Conservation (phyloP, 2,329 filamentous ascomycete species). For the Orbilia oligospora region DNA sequence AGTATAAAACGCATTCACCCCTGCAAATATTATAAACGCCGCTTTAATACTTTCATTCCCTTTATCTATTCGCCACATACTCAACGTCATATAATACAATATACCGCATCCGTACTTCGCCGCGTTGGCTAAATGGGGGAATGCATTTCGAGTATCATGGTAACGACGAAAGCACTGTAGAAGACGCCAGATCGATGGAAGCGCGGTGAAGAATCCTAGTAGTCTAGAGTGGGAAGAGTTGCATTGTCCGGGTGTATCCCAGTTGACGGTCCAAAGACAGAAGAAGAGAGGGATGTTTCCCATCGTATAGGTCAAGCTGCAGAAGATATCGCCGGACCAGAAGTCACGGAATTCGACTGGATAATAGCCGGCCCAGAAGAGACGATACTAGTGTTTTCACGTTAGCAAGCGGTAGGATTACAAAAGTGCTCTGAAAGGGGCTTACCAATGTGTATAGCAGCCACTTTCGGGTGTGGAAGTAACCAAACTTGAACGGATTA, state of each 20-base stretch:
- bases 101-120: conserved; percentile 93
- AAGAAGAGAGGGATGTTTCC: conserved; percentile 94
- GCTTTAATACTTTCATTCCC: conserved; percentile 73
- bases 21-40: conserved; percentile 83
- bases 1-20: conserved; percentile 85
- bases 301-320: conserved; percentile 90
- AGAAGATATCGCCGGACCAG: conserved; percentile 97
- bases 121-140: conserved; percentile 92
- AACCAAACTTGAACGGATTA: conserved; percentile 80
- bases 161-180: conserved; percentile 93
- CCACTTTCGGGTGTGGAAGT: conserved; percentile 84
- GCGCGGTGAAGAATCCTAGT: conserved; percentile 84
- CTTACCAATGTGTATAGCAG: conserved; percentile 83
- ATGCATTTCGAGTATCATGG: conserved; percentile 84
- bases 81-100: conserved; percentile 81
- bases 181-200: conserved; percentile 91
- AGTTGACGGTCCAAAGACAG: conserved; percentile 86
- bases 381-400: conserved; percentile 73
- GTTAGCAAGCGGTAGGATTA: conserved; percentile 68
- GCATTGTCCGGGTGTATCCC: conserved; percentile 81
- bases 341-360: conserved; percentile 98
- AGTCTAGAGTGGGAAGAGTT: conserved; percentile 87
- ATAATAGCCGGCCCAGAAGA: conserved; percentile 87
- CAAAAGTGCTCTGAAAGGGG: conserved; percentile 65
- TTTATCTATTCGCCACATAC: conserved; percentile 83